Evolutionary conservation across 192 early-diverging fungal genomes (phyloP), one percentile per base, ranked within the genome.

Genomic region (Coemansia sp.): DNA sequence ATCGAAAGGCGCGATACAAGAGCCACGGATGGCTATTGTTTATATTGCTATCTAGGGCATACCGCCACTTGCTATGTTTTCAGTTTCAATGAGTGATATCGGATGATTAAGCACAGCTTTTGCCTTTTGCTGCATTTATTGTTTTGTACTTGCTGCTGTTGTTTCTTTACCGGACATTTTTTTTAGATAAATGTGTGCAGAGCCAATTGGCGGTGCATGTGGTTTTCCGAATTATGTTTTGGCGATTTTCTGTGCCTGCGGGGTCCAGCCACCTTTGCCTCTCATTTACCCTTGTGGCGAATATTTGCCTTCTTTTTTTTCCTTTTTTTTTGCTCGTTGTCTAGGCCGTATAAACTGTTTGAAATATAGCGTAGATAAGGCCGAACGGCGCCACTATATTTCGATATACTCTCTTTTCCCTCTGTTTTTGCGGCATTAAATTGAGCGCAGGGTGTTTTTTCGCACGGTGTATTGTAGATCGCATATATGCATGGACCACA

Each of bases 401-500:
- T 44, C 40, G 31, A 34, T 44, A 15, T 44, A 12, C 14, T 0
- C 40, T 44, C 14, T 44, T 44, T 44, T n/a, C n/a, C 15, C 15
- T 14, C 0, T 14, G 11, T 44, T 15, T 42, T 44, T 44, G 40
- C n/a, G 40, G 11, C 40, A 44, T 44, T 44, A 44, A 44, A 10
- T 44, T 12, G 40, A 44, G 15, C 31, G 1, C 31, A 44, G 15
- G 15, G 14, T 40, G 5, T 4, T 44, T 44, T 42, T 34, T 34
- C 31, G 31, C 31, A 34, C 31, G 31, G 31, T 12, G 47, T 47
- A 47, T 28, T 57, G 44, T 37, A 44, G 63, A 21, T 56, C 54
- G 34, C 63, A 44, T 60, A 61, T 51, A 70, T 64, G 68, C 51
- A 70, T 67, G 66, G 66, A 47, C 1, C 37, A 17, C 71, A 81